Base-by-base conservation (phyloP, 192 early-diverging fungal genomes). In the Kickxella alabastrina region DNA sequence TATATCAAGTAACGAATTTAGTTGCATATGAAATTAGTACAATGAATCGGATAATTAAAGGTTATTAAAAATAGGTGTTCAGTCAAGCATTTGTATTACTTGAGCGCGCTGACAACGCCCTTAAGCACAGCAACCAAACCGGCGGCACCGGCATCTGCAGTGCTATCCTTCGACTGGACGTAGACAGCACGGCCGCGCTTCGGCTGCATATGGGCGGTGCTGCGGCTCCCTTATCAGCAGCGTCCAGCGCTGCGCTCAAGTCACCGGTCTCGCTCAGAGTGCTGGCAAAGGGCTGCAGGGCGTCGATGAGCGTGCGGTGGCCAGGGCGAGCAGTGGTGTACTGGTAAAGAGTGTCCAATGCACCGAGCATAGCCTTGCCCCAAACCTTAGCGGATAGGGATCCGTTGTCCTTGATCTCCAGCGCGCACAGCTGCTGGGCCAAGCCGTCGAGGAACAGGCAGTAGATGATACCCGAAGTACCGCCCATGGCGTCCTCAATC, bases 401-500 rank as follows among this genome's bases (percentile, higher is more conserved):
- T 14, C 21, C 62, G 34, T 49, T 52, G 54, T 49, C 61, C 22
- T 23, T 45, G 26, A 42, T 59, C 15, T 41, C 39, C 12, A 68
- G 49, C 0, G 43, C 37, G 22, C 52, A 71, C 6, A 87, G 49
- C 18, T 80, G 76, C 58, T 77, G 75, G 1, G 82, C 81, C 17
- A 82, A 58, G 1, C 77, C 83, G 51, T 85, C 83, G 13, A 88
- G 65, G 72, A 87, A 86, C 27, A 83, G 72, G 59, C 90, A 91
- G 64, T 88, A 87, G 43, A 92, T 77, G 29, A 83, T 86, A 14
- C 87, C 88, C 0, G 82, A 83, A 2, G 86, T 89, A 12, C 90
- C 90, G 2, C 89, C 89, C 84, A 89, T 91, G 4, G 75, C 64
- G 15, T 78, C 75, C 43, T 92, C 90, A 15, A 92, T 68, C 18